These are phyloP conservation scores for Coemansia sp. DNA, from an alignment of 192 early-diverging fungal genomes.

Conservation along the genomic window DNA sequence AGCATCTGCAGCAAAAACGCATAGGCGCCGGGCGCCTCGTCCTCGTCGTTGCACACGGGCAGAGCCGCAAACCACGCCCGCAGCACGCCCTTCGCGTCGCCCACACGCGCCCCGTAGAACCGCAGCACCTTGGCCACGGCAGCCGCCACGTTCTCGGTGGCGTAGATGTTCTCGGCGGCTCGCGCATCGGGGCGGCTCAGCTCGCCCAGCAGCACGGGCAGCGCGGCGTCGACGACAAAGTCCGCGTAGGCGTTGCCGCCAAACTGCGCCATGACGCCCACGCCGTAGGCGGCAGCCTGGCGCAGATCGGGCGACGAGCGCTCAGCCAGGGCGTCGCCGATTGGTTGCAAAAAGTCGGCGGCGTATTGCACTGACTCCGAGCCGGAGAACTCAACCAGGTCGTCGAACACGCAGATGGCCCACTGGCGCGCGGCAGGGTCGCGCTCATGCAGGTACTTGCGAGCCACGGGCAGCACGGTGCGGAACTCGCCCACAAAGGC, in stretches of 20 bases:
- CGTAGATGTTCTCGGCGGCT: slow-evolving; percentile 72
- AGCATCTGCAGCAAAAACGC: slow-evolving; percentile 74
- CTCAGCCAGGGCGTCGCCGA: slow-evolving; percentile 42
- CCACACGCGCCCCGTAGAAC: slow-evolving; percentile 58
- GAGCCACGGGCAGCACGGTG: slow-evolving; percentile 70
- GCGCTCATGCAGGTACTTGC: slow-evolving; percentile 66
- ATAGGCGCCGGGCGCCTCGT: slow-evolving; percentile 80
- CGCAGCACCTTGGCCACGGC: slow-evolving; percentile 88
- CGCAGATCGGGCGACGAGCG: slow-evolving; percentile 66
- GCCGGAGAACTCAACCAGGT: slow-evolving; percentile 91
- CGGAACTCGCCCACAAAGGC: slow-evolving; percentile 83
- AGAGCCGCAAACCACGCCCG: slow-evolving; percentile 76
- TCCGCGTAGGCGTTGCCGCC: slow-evolving; percentile 83
- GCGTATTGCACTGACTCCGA: slow-evolving; percentile 71
- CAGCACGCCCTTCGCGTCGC: slow-evolving; percentile 63
- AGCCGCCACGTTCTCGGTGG: slow-evolving; percentile 92
- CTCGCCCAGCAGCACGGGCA: slow-evolving; percentile 73
- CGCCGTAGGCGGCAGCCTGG: slow-evolving; percentile 92
- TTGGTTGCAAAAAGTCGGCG: slow-evolving; percentile 39
- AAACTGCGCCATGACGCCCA: slow-evolving; percentile 88
- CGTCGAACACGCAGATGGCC: slow-evolving; percentile 91
- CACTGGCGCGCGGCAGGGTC: slow-evolving; percentile 76
- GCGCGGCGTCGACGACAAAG: slow-evolving; percentile 64
- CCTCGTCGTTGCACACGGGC: slow-evolving; percentile 86
- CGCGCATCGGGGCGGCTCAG: slow-evolving; percentile 68